phyloP scores from a whole-genome alignment of 139 green algal genomes.

The Raphidocelis subcapitata region DNA sequence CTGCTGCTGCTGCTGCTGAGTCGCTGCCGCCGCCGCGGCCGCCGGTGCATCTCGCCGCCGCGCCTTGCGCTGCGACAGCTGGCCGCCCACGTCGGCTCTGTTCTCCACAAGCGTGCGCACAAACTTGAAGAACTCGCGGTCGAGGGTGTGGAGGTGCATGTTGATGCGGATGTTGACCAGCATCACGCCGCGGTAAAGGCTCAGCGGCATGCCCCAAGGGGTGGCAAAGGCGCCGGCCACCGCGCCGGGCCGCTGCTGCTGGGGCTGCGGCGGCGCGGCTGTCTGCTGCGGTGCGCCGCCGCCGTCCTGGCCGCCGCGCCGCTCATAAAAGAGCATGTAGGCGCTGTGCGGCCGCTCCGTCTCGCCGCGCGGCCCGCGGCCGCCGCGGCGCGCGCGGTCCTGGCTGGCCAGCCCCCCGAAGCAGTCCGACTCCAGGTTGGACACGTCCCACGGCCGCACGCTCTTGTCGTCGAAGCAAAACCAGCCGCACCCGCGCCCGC shows the following conservation, averaged over 20 bases:
- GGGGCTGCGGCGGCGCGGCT: not conserved
- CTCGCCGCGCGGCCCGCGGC: slow-evolving; percentile 29
- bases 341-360: slow-evolving; percentile 84
- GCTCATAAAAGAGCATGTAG: slow-evolving; percentile 97
- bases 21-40: not conserved
- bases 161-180: slow-evolving; percentile 43
- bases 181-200: slow-evolving; percentile 36
- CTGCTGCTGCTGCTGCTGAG: not conserved
- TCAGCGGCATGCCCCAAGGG: slow-evolving; percentile 42
- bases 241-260: not conserved
- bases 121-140: slow-evolving; percentile 56
- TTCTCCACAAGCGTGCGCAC: slow-evolving; percentile 45
- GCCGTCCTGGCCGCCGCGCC: slow-evolving; percentile 20
- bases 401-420: slow-evolving; percentile 69
- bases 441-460: slow-evolving; percentile 75
- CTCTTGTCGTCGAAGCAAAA: slow-evolving; percentile 84
- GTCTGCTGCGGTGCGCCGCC: slow-evolving; percentile 1
- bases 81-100: slow-evolving; percentile 25
- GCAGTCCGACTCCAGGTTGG: slow-evolving; percentile 78
- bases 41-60: slow-evolving; percentile 13
- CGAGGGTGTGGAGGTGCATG: slow-evolving; percentile 48
- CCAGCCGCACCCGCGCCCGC: slow-evolving; percentile 52
- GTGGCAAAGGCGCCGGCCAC: not conserved
- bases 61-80: slow-evolving; percentile 30
- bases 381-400: slow-evolving; percentile 6